Base-by-base conservation (phyloP, 768 basidiomycete genomes). In the Botryobasidium botryosum region DNA sequence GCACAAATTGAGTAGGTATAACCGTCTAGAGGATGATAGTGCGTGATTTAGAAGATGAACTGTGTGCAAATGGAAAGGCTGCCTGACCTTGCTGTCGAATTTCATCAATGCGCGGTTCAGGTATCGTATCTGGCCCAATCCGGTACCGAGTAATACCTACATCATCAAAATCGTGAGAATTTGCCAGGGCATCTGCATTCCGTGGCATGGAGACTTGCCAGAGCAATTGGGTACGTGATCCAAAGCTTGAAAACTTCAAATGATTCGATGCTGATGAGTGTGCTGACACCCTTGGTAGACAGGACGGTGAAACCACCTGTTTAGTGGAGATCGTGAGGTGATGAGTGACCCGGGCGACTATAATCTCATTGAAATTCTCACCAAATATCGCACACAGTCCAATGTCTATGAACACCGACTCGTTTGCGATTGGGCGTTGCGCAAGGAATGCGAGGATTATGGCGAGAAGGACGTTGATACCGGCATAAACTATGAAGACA, bases 291-390 rank as follows among this genome's bases (percentile, higher is more conserved):
- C 57, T 99, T 97, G 6, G 92, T 96, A 1, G 84, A 75, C 2
- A 99, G 66, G 0, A 97, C 92, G 3, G 91, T 92, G 59, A 88
- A 96, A 3, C 84, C 87, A n/a, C 85, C 84, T 84, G 26, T 41
- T 20, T n/a, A n/a, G n/a, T n/a, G n/a, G n/a, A n/a, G n/a, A n/a
- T n/a, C n/a, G n/a, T n/a, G n/a, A n/a, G n/a, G n/a, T n/a, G n/a
- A n/a, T n/a, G n/a, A n/a, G n/a, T n/a, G n/a, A n/a, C n/a, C n/a
- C n/a, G n/a, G n/a, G n/a, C n/a, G n/a, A n/a, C n/a, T n/a, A n/a
- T n/a, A n/a, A n/a, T n/a, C n/a, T n/a, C n/a, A n/a, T n/a, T n/a
- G 35, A 39, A n/a, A 28, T 10, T 32, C 51, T 20, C 29, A 51
- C 57, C 57, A 10, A 52, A 53, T 1, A 90, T 60, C 10, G 86